Evolutionary conservation across 108 stramenopile genomes (phyloP), one percentile per base, ranked within the genome.

Genomic region (Phaeodactylum tricornutum): DNA sequence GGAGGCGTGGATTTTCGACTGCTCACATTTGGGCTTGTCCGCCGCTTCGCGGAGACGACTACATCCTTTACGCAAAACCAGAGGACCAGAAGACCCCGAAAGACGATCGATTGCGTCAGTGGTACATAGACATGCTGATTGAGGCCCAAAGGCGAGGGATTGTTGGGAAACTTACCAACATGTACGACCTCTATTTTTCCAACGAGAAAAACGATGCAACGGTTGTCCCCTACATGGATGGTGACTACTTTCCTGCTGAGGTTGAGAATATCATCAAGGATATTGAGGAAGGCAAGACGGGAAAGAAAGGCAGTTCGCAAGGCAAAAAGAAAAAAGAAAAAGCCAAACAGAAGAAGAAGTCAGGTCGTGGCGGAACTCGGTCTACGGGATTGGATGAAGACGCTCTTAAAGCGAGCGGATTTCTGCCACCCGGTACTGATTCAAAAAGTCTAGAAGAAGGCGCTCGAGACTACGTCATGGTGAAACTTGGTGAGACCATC

Each of bases 11-110:
- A 9, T 96, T 92, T 43, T 61, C 75, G 25, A 84, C 87, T 33
- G 90, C 94, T 21, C 92, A 96, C 61, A 95, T 99, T 31, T 99
- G 98, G 98, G 94, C 96, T 25, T 99, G 98, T 57, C 98, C 98
- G 8, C 98, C 98, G 14, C 76, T 95, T 43, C 91, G 94, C 41
- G 95, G 98, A 31, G 94, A 97, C 62, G 94, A 97, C 57, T 99
- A 96, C 72, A 97, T 99, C 60, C 89, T 99, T 68, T 96, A 93
- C 61, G 95, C 96, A 47, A 97, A 97, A 58, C 96, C 96, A 26
- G 81, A 88, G 43, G 95, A 97, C 61, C 96, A 99, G 66, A 93
- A 92, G 45, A 99, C 95, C 17, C 96, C 96, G 2, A 71, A 84
- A 25, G 81, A 89, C 35, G 83, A 79, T 9, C 69, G 93, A 37